These are phyloP conservation scores for Candolleomyces aberdarensis DNA, from an alignment of 768 basidiomycete genomes.

Conservation along the genomic window DNA sequence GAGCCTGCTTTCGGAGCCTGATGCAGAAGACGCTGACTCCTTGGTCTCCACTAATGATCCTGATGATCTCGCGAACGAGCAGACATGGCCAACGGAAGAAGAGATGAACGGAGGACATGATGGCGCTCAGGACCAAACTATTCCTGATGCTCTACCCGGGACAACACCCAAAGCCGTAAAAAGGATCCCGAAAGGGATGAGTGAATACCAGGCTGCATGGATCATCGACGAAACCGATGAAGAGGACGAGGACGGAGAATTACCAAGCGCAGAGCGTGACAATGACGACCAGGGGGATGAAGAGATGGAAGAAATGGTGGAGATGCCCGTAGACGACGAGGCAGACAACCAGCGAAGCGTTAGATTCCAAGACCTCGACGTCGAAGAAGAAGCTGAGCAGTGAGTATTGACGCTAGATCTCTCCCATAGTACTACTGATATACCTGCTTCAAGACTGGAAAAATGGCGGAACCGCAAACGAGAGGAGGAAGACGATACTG, in stretches of 20 bases:
- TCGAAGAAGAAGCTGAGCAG: constrained; percentile 86
- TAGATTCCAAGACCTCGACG: constrained; percentile 73
- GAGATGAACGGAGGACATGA: constrained; percentile 61
- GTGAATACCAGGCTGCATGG: constrained; percentile 97
- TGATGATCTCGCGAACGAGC: constrained; percentile 89
- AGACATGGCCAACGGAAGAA: constrained; percentile 98
- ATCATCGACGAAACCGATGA: constrained; percentile 81
- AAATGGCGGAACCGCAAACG: constrained; percentile 67
- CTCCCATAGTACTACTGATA: neutral
- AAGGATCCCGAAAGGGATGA: constrained; percentile 91
- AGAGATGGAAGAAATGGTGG: constrained; percentile 55
- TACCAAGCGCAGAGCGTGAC: constrained; percentile 39
- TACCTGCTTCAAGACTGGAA: constrained; percentile 45
- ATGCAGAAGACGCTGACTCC: constrained; percentile 70
- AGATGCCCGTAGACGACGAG: constrained; percentile 53
- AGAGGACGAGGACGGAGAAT: constrained; percentile 44
- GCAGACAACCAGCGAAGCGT: constrained; percentile 59
- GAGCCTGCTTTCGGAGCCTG: constrained; percentile 59
- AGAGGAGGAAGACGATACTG: constrained; percentile 76
- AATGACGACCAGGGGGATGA: constrained; percentile 44
- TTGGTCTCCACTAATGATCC: constrained; percentile 84
- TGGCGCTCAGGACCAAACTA: constrained; percentile 22
- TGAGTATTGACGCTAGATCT: constrained; percentile 34
- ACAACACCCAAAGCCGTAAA: constrained; percentile 81
- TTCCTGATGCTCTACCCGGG: constrained; percentile 65